These are phyloP conservation scores for Pyronema domesticum DNA, from an alignment of 495 filamentous ascomycete species.

Conservation along the genomic window DNA sequence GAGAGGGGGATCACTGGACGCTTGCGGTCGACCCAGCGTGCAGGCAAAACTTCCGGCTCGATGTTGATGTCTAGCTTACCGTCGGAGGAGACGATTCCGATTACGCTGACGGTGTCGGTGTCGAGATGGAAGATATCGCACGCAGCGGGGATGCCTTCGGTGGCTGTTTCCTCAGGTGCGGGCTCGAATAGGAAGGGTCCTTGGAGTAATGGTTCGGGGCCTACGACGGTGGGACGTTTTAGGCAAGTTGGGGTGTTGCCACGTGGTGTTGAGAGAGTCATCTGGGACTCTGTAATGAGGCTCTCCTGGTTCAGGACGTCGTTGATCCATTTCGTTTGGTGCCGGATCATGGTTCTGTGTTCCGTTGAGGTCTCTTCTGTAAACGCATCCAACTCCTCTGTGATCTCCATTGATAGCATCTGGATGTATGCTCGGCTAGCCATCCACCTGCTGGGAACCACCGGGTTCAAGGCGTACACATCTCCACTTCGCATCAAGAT, in stretches of 20 bases:
- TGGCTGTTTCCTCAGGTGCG: slow-evolving; percentile 13
- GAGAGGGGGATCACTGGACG: neutral
- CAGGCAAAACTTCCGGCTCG: slow-evolving; percentile 15
- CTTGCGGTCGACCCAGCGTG: slow-evolving; percentile 21
- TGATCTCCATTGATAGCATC: slow-evolving; percentile 19
- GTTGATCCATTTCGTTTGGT: slow-evolving; percentile 25
- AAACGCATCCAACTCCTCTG: slow-evolving; percentile 15
- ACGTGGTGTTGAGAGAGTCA: slow-evolving; percentile 4
- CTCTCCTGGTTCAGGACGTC: slow-evolving; percentile 19
- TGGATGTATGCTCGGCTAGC: slow-evolving; percentile 18
- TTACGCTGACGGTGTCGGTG: slow-evolving; percentile 12
- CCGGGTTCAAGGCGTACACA: slow-evolving; percentile 19
- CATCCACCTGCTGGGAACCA: slow-evolving; percentile 24
- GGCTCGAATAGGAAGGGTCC: slow-evolving; percentile 23
- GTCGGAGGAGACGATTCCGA: slow-evolving; percentile 19
- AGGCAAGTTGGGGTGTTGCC: slow-evolving; percentile 14
- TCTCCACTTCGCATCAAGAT: slow-evolving; percentile 24
- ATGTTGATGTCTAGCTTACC: slow-evolving; percentile 22
- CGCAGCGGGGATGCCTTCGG: slow-evolving; percentile 12
- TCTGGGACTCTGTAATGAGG: slow-evolving; percentile 2
- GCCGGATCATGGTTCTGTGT: slow-evolving; percentile 12
- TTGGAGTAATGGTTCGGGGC: slow-evolving; percentile 14
- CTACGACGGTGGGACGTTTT: slow-evolving; percentile 11
- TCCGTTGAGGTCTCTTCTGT: slow-evolving; percentile 11
- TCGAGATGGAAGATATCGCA: slow-evolving; percentile 25